These are phyloP conservation scores for Puccinia polysora DNA, from an alignment of 1,284 basidiomycete genomes.

Conservation along the genomic window DNA sequence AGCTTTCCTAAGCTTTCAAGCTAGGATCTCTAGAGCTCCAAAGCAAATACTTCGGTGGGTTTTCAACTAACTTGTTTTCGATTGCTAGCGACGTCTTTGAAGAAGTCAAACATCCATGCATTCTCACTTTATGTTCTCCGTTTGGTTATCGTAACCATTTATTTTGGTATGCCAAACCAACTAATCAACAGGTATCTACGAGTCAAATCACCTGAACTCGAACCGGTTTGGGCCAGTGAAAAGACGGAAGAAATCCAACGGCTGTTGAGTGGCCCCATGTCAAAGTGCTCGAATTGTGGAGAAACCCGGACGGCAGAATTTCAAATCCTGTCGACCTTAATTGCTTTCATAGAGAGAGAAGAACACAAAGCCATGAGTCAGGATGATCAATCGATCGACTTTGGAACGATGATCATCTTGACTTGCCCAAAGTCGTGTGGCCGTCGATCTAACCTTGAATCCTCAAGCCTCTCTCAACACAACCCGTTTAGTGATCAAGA, in stretches of 20 bases:
- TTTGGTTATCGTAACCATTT: background rate
- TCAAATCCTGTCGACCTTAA: constrained; percentile 36
- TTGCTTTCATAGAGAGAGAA: background rate
- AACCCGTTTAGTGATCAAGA: background rate
- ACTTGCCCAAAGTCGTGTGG: constrained; percentile 34
- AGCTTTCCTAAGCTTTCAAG: constrained; percentile 30
- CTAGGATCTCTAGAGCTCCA: constrained; percentile 32
- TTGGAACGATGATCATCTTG: constrained; percentile 38
- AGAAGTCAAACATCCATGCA: background rate
- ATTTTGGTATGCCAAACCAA: too few relatives aligned
- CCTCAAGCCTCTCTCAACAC: background rate
- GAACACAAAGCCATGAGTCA: background rate
- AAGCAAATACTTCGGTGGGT: constrained; percentile 35
- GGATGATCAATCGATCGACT: constrained; percentile 20
- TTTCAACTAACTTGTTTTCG: background rate
- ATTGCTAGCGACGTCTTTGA: background rate
- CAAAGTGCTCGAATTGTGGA: constrained; percentile 6
- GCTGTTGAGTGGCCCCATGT: background rate
- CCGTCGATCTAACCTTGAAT: background rate
- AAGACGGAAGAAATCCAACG: background rate
- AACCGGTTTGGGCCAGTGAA: constrained; percentile 37
- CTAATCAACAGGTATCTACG: constrained; percentile 34
- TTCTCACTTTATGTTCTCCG: background rate
- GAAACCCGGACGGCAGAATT: constrained; percentile 9
- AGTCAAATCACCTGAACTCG: constrained; percentile 24